phyloP scores from a whole-genome alignment of 2,329 filamentous ascomycete genomes.

The Fusarium austroafricanum region DNA sequence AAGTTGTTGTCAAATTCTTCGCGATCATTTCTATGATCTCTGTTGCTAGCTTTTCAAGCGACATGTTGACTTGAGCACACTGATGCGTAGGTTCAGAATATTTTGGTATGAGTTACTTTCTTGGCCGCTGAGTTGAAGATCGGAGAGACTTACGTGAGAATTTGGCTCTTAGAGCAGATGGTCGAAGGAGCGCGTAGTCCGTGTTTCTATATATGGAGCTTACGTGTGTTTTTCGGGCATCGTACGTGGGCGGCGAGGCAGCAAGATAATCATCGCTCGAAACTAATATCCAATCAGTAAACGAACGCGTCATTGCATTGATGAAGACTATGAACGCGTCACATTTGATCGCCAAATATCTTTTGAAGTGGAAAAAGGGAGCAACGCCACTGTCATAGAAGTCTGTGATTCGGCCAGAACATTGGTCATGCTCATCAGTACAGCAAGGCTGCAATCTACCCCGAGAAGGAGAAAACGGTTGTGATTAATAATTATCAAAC shows the following conservation, averaged over 20 bases:
- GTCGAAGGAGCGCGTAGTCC: neutral
- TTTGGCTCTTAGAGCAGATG: neutral
- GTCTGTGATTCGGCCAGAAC: no score
- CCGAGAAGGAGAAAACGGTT: no score
- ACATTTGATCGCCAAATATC: no score
- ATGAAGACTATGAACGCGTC: no score
- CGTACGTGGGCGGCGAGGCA: accelerated
- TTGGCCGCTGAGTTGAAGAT: accelerated
- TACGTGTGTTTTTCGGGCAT: neutral
- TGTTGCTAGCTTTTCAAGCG: neutral
- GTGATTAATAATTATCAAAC: no score
- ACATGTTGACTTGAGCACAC: neutral
- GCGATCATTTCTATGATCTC: slow-evolving; percentile 11
- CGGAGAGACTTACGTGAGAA: slow-evolving; percentile 6
- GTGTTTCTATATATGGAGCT: neutral
- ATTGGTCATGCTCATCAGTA: no score
- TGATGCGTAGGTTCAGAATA: accelerated
- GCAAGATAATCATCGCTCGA: no score
- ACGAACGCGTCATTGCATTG: no score
- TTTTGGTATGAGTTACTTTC: accelerated
- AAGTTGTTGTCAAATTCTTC: neutral
- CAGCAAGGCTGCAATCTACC: no score
- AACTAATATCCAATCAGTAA: no score
- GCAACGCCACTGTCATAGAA: no score
- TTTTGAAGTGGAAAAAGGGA: no score